phyloP scores from a whole-genome alignment of 768 basidiomycete species.

The Trametes maxima region DNA sequence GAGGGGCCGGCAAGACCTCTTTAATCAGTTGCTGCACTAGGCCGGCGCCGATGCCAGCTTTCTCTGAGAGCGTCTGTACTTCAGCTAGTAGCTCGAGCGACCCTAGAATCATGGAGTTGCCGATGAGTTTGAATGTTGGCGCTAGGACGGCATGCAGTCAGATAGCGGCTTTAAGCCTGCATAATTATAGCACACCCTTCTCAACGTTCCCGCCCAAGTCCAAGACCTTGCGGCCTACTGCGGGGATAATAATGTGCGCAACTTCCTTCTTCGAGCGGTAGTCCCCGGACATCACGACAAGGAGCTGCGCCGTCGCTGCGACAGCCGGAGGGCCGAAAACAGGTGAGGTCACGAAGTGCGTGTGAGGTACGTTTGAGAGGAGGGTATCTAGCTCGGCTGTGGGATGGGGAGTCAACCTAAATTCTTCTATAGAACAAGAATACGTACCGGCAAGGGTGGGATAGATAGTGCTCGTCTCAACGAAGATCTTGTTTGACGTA shows the following conservation, averaged over 20 bases:
- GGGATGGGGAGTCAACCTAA: slow-evolving; percentile 33
- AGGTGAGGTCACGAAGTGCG: slow-evolving; percentile 72
- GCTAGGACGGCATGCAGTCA: slow-evolving; percentile 40
- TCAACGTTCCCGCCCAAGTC: slow-evolving; percentile 88
- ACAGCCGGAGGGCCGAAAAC: slow-evolving; percentile 74
- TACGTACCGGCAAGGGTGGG: slow-evolving; percentile 29
- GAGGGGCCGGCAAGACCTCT: slow-evolving; percentile 41
- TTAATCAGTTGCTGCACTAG: slow-evolving; percentile 59
- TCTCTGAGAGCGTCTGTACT: slow-evolving; percentile 82
- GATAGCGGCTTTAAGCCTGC: neutral
- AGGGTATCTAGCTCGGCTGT: slow-evolving; percentile 70
- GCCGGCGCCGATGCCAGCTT: slow-evolving; percentile 73
- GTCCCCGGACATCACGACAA: slow-evolving; percentile 82
- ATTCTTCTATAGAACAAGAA: slow-evolving; percentile 53
- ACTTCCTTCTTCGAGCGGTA: slow-evolving; percentile 81
- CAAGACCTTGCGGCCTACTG: slow-evolving; percentile 72
- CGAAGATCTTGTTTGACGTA: slow-evolving; percentile 68
- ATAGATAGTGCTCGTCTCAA: slow-evolving; percentile 80
- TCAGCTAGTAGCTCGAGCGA: slow-evolving; percentile 79
- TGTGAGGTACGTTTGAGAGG: slow-evolving; percentile 57
- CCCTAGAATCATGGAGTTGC: slow-evolving; percentile 79
- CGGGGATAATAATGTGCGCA: slow-evolving; percentile 76
- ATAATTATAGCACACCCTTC: slow-evolving; percentile 51
- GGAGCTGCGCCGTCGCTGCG: slow-evolving; percentile 65
- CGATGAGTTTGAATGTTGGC: slow-evolving; percentile 74